Percentiles rank a stretch among this genome's conserved stretches.
These are phyloP conservation scores for Rubia peregrina DNA, from an alignment of 305 asterid genomes.

Conservation along the genomic window DNA sequence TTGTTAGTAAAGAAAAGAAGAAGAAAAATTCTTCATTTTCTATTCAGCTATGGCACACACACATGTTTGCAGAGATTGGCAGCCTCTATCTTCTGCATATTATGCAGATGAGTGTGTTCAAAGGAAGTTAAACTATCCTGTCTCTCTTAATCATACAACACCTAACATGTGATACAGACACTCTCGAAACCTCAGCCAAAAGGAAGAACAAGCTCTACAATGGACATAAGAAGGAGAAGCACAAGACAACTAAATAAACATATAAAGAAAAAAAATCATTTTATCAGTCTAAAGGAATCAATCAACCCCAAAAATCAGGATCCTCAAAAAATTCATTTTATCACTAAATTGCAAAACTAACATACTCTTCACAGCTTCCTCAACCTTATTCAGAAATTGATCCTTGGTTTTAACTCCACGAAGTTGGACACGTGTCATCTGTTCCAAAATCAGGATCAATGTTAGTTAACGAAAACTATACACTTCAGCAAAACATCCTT, in stretches of 20 bases:
- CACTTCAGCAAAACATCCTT: background rate
- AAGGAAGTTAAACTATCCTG: background rate
- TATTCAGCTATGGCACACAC: background rate
- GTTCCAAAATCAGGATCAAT: conserved; percentile 4
- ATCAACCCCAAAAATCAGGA: background rate
- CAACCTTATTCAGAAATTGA: conserved; percentile 56
- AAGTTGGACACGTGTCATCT: conserved; percentile 76
- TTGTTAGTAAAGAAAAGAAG: background rate
- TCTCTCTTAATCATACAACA: background rate
- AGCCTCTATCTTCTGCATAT: background rate
- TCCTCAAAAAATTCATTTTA: too few relatives aligned
- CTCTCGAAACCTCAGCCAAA: background rate
- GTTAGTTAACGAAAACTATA: background rate
- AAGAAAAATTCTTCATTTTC: background rate
- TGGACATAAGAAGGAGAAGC: background rate
- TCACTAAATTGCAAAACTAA: conserved; percentile 16
- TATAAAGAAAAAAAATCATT: background rate
- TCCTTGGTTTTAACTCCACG: conserved; percentile 53
- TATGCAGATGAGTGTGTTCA: background rate
- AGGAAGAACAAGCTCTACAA: background rate
- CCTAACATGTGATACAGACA: background rate
- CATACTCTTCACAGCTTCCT: conserved; percentile 72
- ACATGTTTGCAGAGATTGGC: background rate
- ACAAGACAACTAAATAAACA: background rate
- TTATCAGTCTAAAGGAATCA: background rate